Evolutionary conservation across 306 rosid genomes (phyloP).

Genomic region (Senna tora): DNA sequence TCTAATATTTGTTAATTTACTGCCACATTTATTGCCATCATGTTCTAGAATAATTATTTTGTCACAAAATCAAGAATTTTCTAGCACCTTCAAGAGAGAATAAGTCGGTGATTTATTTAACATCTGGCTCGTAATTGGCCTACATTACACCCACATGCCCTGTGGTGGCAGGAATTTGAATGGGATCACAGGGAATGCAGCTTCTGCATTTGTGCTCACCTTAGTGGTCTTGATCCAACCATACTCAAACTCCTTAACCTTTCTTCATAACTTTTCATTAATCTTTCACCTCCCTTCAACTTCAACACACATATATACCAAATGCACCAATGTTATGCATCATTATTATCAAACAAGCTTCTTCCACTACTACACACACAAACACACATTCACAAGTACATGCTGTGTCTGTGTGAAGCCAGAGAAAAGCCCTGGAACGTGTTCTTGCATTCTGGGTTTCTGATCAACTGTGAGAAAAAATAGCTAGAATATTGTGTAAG

Average conservation of each 20-base stretch:
- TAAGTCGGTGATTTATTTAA: too few species aligned
- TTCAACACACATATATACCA: neutral
- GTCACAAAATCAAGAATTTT: too few species aligned
- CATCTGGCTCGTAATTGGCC: conserved; percentile 45
- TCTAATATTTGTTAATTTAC: too few species aligned
- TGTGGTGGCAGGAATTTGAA: conserved; percentile 43
- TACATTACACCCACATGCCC: conserved; percentile 35
- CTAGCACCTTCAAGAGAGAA: too few species aligned
- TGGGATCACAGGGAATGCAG: conserved; percentile 42
- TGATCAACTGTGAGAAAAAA: neutral
- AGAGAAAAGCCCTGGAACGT: conserved; percentile 21
- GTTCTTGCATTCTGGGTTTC: conserved; percentile 24
- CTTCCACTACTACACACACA: neutral
- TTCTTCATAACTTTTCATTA: conserved; percentile 28
- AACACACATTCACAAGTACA: neutral
- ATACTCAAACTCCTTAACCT: conserved; percentile 33
- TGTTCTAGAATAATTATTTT: too few species aligned
- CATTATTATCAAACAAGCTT: conserved; percentile 1
- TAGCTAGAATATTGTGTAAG: too few species aligned
- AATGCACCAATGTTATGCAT: neutral
- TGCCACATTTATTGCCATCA: too few species aligned
- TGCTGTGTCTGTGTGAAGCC: conserved; percentile 14
- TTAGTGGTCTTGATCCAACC: conserved; percentile 49
- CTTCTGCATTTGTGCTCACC: conserved; percentile 50
- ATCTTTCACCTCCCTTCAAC: conserved; percentile 33